A percentile compares a stretch with the other conserved stretches of the same genome.
phyloP scores from a whole-genome alignment of 2,329 filamentous ascomycete genomes.

The Fusarium tricinctum region DNA sequence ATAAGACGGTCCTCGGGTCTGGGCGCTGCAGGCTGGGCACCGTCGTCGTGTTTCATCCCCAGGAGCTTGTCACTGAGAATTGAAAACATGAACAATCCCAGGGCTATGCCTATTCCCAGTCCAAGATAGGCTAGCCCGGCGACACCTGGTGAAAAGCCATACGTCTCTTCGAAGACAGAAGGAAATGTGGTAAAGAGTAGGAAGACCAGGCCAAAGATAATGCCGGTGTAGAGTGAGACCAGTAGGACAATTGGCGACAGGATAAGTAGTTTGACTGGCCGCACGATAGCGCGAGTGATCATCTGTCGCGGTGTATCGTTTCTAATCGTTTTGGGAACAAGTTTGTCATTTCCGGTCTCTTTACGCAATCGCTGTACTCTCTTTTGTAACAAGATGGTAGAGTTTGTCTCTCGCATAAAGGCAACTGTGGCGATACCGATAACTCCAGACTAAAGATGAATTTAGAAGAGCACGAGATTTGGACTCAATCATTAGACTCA shows the following conservation, averaged over 20 bases:
- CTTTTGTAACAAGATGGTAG: conserved; percentile 11
- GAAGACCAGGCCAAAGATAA: conserved; percentile 56
- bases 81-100: conserved; percentile 44
- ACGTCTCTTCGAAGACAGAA: conserved; percentile 54
- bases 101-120: conserved; percentile 56
- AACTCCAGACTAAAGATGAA: neutral
- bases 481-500: neutral
- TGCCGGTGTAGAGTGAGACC: conserved; percentile 54
- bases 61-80: conserved; percentile 37
- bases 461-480: neutral
- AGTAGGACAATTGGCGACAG: conserved; percentile 68
- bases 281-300: conserved; percentile 53
- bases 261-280: conserved; percentile 64
- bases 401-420: conserved; percentile 51
- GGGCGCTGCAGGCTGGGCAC: neutral
- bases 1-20: conserved; percentile 65
- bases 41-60: neutral
- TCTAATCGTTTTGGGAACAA: conserved; percentile 23
- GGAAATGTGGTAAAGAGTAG: conserved; percentile 56
- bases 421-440: conserved; percentile 6
- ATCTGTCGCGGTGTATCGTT: conserved; percentile 34
- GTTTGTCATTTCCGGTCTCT: conserved; percentile 33
- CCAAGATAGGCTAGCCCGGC: conserved; percentile 64
- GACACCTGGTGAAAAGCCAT: conserved; percentile 49
- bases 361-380: conserved; percentile 24